phyloP scores from a whole-genome alignment of 2,329 filamentous ascomycete species.

The Dryadomyces quercus-mongolicae region DNA sequence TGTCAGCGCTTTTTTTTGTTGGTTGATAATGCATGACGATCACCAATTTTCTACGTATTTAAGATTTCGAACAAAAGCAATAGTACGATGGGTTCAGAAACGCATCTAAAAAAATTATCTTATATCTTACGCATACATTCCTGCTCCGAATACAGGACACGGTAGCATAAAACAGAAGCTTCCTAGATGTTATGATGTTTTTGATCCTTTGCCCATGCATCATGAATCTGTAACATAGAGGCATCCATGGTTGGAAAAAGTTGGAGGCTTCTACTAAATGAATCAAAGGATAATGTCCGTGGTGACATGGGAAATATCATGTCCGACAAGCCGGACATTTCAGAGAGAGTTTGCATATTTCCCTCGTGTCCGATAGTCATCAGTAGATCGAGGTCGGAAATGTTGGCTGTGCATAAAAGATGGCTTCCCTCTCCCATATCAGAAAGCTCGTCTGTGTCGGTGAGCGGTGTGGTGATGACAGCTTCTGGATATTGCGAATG shows the following conservation, averaged over 20 bases:
- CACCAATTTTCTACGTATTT: too few species aligned
- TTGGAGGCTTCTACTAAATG: conserved; percentile 12
- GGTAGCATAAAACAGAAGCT: too few species aligned
- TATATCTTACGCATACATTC: too few species aligned
- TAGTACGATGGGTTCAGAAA: too few species aligned
- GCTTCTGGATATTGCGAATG: not conserved
- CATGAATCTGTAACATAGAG: too few species aligned
- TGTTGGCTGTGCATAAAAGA: not conserved
- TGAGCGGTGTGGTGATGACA: not conserved
- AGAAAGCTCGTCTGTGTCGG: not conserved
- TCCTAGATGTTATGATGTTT: too few species aligned
- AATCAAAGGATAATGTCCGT: conserved; percentile 13
- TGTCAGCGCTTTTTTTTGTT: too few species aligned
- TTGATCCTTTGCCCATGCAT: too few species aligned
- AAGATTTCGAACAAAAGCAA: too few species aligned
- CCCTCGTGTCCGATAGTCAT: not conserved
- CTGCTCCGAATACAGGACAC: too few species aligned
- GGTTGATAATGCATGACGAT: too few species aligned
- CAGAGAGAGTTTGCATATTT: not conserved
- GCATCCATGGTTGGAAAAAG: conserved; percentile 15
- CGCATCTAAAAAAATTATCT: too few species aligned
- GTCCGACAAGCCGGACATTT: conserved; percentile 4
- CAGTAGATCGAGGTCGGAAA: not conserved
- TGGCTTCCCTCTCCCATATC: not conserved
- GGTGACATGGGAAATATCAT: conserved; percentile 13